A percentile compares a stretch with the other conserved stretches of the same genome.
phyloP scores from a whole-genome alignment of 371 early-diverging fungal genomes.

The Mortierella sp. region DNA sequence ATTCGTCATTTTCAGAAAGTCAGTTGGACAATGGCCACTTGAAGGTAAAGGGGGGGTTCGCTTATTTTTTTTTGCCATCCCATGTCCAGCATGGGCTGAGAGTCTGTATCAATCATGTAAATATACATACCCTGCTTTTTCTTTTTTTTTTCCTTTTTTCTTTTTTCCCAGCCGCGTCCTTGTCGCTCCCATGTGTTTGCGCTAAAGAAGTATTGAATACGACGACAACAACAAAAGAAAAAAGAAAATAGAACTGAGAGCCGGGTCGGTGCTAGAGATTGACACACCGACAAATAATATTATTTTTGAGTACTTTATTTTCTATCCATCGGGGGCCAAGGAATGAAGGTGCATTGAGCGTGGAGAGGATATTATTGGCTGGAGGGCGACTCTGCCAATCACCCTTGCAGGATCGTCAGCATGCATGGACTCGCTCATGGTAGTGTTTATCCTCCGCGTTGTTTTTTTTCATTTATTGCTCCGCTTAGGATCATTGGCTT shows the following conservation, averaged over 20 bases:
- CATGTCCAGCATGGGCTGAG: not conserved
- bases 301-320: not conserved
- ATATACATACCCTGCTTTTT: not conserved
- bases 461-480: not conserved
- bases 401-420: not conserved
- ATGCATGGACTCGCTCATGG: not conserved
- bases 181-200: not conserved
- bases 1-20: not conserved
- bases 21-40: not conserved
- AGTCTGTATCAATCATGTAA: not conserved
- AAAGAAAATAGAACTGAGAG: not conserved
- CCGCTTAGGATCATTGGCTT: no score
- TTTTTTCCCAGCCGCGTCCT: not conserved
- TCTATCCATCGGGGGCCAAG: not conserved
- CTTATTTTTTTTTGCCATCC: no score
- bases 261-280: conserved; percentile 3
- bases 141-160: no score
- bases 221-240: no score
- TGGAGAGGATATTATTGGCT: not conserved
- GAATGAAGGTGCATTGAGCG: not conserved
- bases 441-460: not conserved
- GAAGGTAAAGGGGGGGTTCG: not conserved
- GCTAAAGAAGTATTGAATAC: not conserved
- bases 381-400: not conserved
- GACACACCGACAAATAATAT: not conserved